Percentiles rank a stretch among this genome's conserved stretches.
phyloP scores from a whole-genome alignment of 768 basidiomycete species.

The Cytidiella melzeri region DNA sequence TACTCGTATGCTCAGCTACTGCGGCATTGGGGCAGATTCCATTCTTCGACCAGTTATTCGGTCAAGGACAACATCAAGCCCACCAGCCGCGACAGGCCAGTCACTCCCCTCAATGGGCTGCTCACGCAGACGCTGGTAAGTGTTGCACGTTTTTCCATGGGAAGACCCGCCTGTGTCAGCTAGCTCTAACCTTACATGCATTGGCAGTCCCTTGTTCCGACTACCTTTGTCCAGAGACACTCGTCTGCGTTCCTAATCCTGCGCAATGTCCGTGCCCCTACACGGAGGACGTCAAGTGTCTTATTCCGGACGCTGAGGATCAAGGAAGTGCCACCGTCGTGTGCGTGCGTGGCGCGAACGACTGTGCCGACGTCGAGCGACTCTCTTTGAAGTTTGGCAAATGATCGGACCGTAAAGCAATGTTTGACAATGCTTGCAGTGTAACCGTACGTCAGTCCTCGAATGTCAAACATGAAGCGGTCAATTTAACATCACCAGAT shows the following conservation, averaged over 20 bases:
- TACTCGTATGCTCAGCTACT: constrained; percentile 33
- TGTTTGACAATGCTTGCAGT: neutral
- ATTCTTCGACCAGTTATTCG: constrained; percentile 78
- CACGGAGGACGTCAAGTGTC: constrained; percentile 69
- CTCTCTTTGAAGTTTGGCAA: constrained; percentile 37
- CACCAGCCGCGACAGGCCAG: constrained; percentile 46
- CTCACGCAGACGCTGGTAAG: constrained; percentile 61
- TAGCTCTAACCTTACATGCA: neutral
- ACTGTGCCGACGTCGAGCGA: constrained; percentile 56
- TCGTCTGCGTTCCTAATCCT: constrained; percentile 58
- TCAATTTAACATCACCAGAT: no score
- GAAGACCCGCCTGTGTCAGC: neutral
- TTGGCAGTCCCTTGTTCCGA: constrained; percentile 61
- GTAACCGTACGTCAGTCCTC: constrained; percentile 2
- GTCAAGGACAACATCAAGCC: constrained; percentile 47
- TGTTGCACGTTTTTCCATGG: neutral
- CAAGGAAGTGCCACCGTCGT: constrained; percentile 53
- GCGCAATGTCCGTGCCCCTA: constrained; percentile 77
- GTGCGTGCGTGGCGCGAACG: constrained; percentile 61
- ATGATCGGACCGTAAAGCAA: constrained; percentile 17
- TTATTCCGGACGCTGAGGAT: constrained; percentile 57
- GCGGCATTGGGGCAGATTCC: constrained; percentile 60
- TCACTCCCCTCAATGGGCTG: constrained; percentile 48
- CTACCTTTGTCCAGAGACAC: constrained; percentile 71
- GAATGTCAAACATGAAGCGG: no score